Base-by-base conservation (phyloP, 495 filamentous ascomycete genomes). In the Hypoxylon cercidicola region DNA sequence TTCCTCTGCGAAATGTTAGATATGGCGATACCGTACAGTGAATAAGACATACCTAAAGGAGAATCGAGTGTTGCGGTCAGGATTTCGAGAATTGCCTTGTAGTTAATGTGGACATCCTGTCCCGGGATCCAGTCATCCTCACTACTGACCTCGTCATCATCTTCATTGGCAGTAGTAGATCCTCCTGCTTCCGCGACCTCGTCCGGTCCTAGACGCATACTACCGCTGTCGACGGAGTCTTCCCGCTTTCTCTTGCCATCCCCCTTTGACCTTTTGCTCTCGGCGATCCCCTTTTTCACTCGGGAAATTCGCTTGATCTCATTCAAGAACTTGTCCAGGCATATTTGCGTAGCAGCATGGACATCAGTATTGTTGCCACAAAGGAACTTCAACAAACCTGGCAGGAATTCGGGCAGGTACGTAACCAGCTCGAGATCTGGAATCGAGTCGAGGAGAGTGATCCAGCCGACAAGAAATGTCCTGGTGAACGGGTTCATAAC, bases 121-220 rank as follows among this genome's bases (percentile, higher is more conserved):
- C 96, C 96, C 0, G 96, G 96, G 18, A 98, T 86, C 93, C 93
- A 99, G 62, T 97, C 93, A 49, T 92, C 93, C 62, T 97, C 93
- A 39, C 82, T 88, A 40, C 84, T 84, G 3, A 74, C 73, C 18
- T 81, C 79, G 40, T 69, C 70, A 6, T 80, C 81, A 23, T 89
- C 88, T 19, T 90, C 88, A 21, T 88, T 78, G 4, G 78, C 79
- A 20, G 83, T 85, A 1, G 77, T 83, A 2, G 88, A 90, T 34
- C 86, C 88, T 23, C 86, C 88, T 23, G 86, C 79, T 49, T 81
- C 81, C 18, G 82, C 80, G 32, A 69, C 77, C 15, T 84, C 81
- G 4, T 80, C 79, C 11, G 72, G 68, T 7, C 62, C 66, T 18
- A 80, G 62, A 9, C 62, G 78, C 23, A 70, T 72, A 72, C 87